A percentile compares a stretch with the other conserved stretches of the same genome.
Conservation (phyloP, 371 early-diverging fungal genomes). For the Catenaria anguillulae region DNA sequence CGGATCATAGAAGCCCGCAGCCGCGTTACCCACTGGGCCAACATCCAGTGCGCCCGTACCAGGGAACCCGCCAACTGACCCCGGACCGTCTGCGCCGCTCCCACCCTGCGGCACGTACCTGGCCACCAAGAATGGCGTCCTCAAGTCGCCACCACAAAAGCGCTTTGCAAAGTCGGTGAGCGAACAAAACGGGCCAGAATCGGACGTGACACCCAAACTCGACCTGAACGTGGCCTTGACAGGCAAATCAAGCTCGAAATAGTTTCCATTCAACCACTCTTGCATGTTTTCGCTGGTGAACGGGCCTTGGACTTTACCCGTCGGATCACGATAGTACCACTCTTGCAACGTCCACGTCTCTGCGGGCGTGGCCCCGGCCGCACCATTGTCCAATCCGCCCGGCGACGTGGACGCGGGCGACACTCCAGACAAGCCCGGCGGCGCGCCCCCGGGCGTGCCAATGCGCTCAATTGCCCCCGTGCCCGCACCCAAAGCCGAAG, state of each 20-base stretch:
- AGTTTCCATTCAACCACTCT: constrained; percentile 26
- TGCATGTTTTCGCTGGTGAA: constrained; percentile 32
- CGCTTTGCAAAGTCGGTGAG: neutral
- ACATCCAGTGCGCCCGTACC: too few species aligned
- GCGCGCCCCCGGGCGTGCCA: neutral
- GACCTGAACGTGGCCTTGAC: constrained; percentile 13
- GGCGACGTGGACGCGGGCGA: too few species aligned
- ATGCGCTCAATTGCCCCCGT: too few species aligned
- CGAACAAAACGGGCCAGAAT: neutral
- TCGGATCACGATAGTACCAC: constrained; percentile 34
- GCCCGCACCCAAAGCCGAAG: neutral
- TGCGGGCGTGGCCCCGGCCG: neutral
- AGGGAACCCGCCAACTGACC: too few species aligned
- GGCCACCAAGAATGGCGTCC: constrained; percentile 4
- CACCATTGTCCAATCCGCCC: neutral
- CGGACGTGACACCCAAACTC: neutral
- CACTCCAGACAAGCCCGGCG: neutral
- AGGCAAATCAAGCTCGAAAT: constrained; percentile 24
- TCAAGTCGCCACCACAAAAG: neutral
- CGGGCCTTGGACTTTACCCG: constrained; percentile 29
- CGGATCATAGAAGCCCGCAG: too few species aligned
- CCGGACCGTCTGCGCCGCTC: too few species aligned
- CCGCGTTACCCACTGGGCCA: too few species aligned
- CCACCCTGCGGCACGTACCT: neutral
- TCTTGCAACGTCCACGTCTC: constrained; percentile 13